Evolutionary conservation across 2,329 filamentous ascomycete genomes (phyloP), one percentile per base, ranked within the genome.

Genomic region (Colletotrichum sublineola): DNA sequence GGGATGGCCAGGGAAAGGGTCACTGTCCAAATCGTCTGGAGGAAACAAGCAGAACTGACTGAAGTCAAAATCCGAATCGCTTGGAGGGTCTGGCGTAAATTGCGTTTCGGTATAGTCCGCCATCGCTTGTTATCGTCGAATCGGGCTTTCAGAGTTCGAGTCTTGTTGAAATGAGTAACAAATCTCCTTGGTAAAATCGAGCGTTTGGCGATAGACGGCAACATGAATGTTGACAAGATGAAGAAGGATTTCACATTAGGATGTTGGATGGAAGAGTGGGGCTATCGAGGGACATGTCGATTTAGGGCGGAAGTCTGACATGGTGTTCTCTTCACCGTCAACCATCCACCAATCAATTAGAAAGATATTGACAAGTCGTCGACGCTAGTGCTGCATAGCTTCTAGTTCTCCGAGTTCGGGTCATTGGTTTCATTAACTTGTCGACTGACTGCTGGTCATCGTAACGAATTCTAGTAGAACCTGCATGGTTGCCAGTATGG

Each of bases 201-300:
- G 4, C 31, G 9, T 18, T 38, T 3, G 11, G 3, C 3, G 53
- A 38, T 38, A 7, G 3, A 24, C 7, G 20, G 29, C 14, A 8
- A 1, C n/a, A 53, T 8, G 48, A 11, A 6, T 29, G 20, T 6
- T 5, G 15, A 20, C 11, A 15, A 53, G 50, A 6, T 11, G 50
- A 53, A 18, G 46, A 8, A 50, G 24, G 6, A 18, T 33, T 18
- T 1, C 50, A 20, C 15, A 29, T 20, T 29, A 20, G 29, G 2
- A 2, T 14, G 33, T 56, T 38, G 2, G 14, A n/a, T 56, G 31
- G 33, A 4, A 15, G 31, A 56, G 33, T 38, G 53, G 53, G 33
- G 53, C 15, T n/a, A n/a, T n/a, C 31, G 8, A 36, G 33, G 33
- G 53, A 56, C 53, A 56, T 63, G 61, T 63, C 61, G 53, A 63